Evolutionary conservation across 345 rosid species (phyloP), one percentile per base, ranked within the genome.

Genomic region (Euclidium syriacum): DNA sequence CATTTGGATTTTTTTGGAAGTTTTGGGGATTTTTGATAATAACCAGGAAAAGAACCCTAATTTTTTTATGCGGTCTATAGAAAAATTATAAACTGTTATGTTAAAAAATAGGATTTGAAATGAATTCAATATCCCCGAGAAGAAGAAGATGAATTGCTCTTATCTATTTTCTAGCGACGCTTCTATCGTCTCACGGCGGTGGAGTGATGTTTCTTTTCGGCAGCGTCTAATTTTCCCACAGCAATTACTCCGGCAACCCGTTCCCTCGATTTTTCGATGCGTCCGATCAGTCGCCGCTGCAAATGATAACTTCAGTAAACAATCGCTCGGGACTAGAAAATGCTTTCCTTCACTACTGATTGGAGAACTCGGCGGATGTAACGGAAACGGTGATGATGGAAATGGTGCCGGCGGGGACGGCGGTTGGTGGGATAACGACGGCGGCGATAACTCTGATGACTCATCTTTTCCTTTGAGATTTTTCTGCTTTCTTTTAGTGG

Each of bases 371-470:
- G 61, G 62, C 7, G 70, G 62, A 54, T 3, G 27, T 24, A 46
- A 65, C 38, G 57, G 29, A n/a, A 71, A 65, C 15, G 70, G 67
- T 18, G 33, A 29, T 62, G 59, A 39, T 32, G 63, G 68, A 32
- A 60, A 34, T 44, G 56, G 41, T 33, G 25, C 23, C 34, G 48
- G 61, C 22, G 46, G 62, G 33, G 69, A 70, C 14, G 71, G 67
- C 4, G 64, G 73, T 18, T 67, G 83, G 47, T 67, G 70, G 64
- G 49, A 20, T 42, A 62, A 44, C 63, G 40, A 47, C 52, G 70
- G 64, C 34, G 82, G 79, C 42, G 79, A 54, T 61, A 50, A 40
- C 23, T 46, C 58, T 52, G 72, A 71, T 32, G 67, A 49, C 4
- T 80, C 74, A 17, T 55, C 65, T 19, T 57, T 43, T 40, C 55